Base-by-base conservation (phyloP, 2,329 filamentous ascomycete genomes). In the Talaromyces albobiverticillius region DNA sequence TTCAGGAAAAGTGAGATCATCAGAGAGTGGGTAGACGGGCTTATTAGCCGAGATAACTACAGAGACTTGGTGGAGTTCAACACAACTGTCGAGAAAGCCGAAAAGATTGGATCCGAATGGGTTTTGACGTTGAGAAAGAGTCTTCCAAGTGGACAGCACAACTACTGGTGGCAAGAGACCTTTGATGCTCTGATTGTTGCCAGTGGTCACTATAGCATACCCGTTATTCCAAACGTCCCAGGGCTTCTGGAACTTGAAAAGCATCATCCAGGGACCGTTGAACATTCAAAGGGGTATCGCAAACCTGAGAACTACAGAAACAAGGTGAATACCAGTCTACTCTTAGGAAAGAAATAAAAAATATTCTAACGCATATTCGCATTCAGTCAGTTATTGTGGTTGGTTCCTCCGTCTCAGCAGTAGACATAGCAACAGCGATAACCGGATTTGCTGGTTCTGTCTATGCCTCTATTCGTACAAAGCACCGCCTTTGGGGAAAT, bases 1-100 rank as follows among this genome's bases (percentile, higher is more conserved):
- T 88, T 87, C 59, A 72, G 85, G 0, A 81, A 84, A 58, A 85
- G 84, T 70, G 74, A 74, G 3, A 76, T 83, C 2, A 77, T 88
- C 4, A 71, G 76, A 23, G 63, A 74, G 13, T 87, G 85, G 57
- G 68, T 87, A 11, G 73, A 79, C 42, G 68, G 77, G 83, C 22
- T 87, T 0, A 62, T 86, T 1, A 64, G 76, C 32, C 75, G 80
- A 0, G 77, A 78, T 3, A 78, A 79, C 0, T 83, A 86, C 57
- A 70, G 79, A 29, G 75, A 67, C 55, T 59, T 73, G 3, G 62
- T 74, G n/a, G 62, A 71, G 50, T 73, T 71, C 62, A 76, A 78
- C 59, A 87, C 84, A 0, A 84, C 81, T 0, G 84, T 87, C 2
- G 85, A 88, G 14, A 14, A 16, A n/a, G 43, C 14, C 13, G 23